Percentiles rank a stretch among this genome's conserved stretches.
Evolutionary conservation across 257 asterid genomes (phyloP).

Genomic region (Orobanche coerulescens): DNA sequence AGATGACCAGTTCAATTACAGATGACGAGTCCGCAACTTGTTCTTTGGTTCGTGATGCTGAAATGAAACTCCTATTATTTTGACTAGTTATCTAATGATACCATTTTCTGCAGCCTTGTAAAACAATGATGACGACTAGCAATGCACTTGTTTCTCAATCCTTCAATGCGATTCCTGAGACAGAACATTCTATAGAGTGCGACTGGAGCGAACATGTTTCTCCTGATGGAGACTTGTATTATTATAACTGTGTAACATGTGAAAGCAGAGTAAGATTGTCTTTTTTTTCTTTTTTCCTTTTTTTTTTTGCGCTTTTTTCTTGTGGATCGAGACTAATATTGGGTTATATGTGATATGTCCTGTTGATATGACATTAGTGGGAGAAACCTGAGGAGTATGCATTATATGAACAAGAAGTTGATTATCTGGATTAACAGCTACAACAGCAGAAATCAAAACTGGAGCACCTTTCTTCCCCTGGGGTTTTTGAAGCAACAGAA

Average conservation of each 20-base stretch:
- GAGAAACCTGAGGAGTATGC: conserved; percentile 77
- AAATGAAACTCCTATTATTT: no score
- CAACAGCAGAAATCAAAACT: conserved; percentile 32
- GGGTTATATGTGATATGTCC: conserved; percentile 23
- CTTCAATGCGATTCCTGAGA: conserved; percentile 29
- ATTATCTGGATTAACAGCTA: conserved; percentile 35
- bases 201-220: conserved; percentile 94
- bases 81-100: no score
- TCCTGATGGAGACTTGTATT: conserved; percentile 75
- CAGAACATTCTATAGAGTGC: conserved; percentile 44
- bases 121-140: conserved; percentile 25
- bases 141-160: conserved; percentile 27
- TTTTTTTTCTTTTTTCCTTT: not conserved
- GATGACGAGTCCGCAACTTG: no score
- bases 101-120: conserved; percentile 53
- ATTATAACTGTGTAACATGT: conserved; percentile 70
- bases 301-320: not conserved
- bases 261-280: conserved; percentile 71
- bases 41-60: no score
- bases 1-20: no score
- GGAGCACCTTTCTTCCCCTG: conserved; percentile 29
- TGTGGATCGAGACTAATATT: not conserved
- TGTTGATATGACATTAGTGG: conserved; percentile 47
- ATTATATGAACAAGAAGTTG: conserved; percentile 49
- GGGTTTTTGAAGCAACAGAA: conserved; percentile 28